Evolutionary conservation across 2,329 filamentous ascomycete species (phyloP), one percentile per base, ranked within the genome.

Genomic region (Pseudopyrenochaeta lycopersici): DNA sequence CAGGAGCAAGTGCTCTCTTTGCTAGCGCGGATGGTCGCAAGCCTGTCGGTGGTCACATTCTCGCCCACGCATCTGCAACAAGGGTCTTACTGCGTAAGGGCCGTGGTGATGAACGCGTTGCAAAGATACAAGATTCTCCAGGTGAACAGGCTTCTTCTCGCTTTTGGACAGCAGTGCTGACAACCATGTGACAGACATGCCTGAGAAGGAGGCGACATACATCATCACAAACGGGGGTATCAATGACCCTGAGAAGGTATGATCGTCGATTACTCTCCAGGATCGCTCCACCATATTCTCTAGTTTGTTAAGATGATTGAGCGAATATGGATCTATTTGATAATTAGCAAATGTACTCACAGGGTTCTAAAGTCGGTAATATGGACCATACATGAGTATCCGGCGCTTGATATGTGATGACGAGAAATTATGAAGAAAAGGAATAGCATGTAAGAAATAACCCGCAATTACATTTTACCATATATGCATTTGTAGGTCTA

Each of bases 151-250:
- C 15, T 33, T 29, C 23, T 40, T 23, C 20, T 40, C 7, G 27
- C 3, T 23, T 49, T 27, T 30, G 4, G 7, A 14, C 20, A 54
- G 49, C 20, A 20, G n/a, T n/a, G 36, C 62, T 73, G 40, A 75
- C 49, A n/a, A 15, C n/a, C 3, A 30, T 5, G 23, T 9, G 46
- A 2, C 18, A 86, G 87, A 89, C 64, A 89, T 87, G 65, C 86
- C 88, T 4, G 87, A 90, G 70, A 82, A 82, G 43, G 87, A 90
- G 73, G 87, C 88, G 21, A 89, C 84, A 1, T 90, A 90, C 72
- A 81, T 90, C 59, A 90, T 90, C 63, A 89, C 86, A 23, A 87
- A 83, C 56, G 88, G 87, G 29, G 87, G 87, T 30, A 89, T 90
- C 73, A 87, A 83, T 52, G 87, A 90, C 68, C 84, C 86, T 1